Evolutionary conservation across 192 early-diverging fungal species (phyloP), one percentile per base, ranked within the genome.

Genomic region (Umbelopsis sp.): DNA sequence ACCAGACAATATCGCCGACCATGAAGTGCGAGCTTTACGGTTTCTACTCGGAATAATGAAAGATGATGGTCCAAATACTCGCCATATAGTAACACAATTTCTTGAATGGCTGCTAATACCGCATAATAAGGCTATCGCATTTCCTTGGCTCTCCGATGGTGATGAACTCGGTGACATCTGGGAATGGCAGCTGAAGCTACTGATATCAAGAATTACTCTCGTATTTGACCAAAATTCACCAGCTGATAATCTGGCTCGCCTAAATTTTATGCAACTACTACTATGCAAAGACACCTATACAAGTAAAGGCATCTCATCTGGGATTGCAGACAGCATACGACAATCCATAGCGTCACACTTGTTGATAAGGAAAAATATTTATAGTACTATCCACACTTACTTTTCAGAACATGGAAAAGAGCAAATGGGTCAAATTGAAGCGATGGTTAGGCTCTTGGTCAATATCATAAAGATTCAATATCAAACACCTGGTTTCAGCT

Each of bases 141-240:
- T 62, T 0, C 56, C 56, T n/a, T 62, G 56, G 56, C 56, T 62
- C 12, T 14, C 56, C 9, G 56, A 62, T 34, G 56, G 38, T 29
- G 71, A 71, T 47, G 78, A 80, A 16, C 45, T 76, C 31, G 59
- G 67, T 4, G 62, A 50, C 24, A 49, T 32, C 47, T 65, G 77
- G 80, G 65, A 51, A 75, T 68, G 43, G 26, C 70, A 79, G 70
- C 43, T 67, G 56, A 69, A 67, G 29, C 56, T 62, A 17, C 29
- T 62, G 17, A 17, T 62, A 16, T 62, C 56, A 29, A 62, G 26
- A 26, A 62, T 62, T 0, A 62, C 56, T 0, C 26, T 62, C 29
- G 34, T 11, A 8, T 20, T 26, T 20, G 7, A 34, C 3, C 0
- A 34, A 1, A 17, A 32, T 17, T 17, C 56, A 62, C 31, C 31